These are phyloP conservation scores for Lasiosphaeria hispida DNA, from an alignment of 495 filamentous ascomycete species.

Conservation along the genomic window DNA sequence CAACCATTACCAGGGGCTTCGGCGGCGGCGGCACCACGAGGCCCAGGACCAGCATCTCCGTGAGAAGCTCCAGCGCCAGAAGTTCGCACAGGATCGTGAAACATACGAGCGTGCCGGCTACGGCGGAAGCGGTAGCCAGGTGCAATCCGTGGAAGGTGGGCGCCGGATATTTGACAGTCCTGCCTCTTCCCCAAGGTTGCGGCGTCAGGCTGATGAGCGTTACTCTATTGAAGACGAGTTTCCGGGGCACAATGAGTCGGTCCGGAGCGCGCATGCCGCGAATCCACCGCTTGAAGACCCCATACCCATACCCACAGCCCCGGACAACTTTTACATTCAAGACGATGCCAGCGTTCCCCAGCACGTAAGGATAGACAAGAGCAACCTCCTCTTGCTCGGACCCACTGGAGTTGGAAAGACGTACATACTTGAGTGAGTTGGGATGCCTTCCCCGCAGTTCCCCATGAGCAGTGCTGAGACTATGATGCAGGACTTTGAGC, in stretches of 20 bases:
- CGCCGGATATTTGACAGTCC: conserved; percentile 26
- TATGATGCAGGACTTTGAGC: conserved; percentile 41
- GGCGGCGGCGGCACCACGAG: conserved; percentile 75
- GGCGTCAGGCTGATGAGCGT: conserved; percentile 31
- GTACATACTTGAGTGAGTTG: conserved; percentile 72
- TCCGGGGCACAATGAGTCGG: conserved; percentile 66
- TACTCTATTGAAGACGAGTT: conserved; percentile 65
- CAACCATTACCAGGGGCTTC: conserved; percentile 90
- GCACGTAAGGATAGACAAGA: conserved; percentile 85
- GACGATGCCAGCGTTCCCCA: conserved; percentile 49
- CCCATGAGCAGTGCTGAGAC: conserved; percentile 12
- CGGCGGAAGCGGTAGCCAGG: conserved; percentile 31
- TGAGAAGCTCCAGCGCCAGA: conserved; percentile 49
- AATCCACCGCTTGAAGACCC: conserved; percentile 25
- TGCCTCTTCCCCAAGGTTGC: conserved; percentile 20
- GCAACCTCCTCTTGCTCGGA: conserved; percentile 88
- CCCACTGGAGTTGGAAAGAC: conserved; percentile 97
- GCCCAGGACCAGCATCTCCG: conserved; percentile 66
- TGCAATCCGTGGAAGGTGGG: conserved; percentile 52
- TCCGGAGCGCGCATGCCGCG: conserved; percentile 35
- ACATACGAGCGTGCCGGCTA: conserved; percentile 25
- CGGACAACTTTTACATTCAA: conserved; percentile 37
- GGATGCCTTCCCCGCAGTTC: background rate
- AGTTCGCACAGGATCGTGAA: conserved; percentile 43
- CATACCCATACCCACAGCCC: conserved; percentile 6